Percentiles rank a stretch among this genome's conserved stretches.
Conservation (phyloP, 2,329 filamentous ascomycete species). For the Myrmaecium sp. region DNA sequence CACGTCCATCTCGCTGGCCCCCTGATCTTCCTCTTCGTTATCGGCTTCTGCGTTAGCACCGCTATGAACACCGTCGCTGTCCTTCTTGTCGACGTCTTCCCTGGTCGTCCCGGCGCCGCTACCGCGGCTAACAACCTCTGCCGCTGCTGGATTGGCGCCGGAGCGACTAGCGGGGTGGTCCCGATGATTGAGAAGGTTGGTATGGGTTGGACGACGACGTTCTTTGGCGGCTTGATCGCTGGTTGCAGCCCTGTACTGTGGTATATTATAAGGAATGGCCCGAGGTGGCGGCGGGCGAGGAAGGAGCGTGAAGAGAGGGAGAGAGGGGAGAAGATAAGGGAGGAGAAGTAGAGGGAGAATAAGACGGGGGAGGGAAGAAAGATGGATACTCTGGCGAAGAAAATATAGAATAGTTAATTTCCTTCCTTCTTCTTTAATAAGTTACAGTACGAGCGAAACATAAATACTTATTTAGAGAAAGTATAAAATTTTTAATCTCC, state of each 20-base stretch:
- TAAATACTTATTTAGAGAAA: too few relatives aligned
- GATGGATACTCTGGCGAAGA: not conserved
- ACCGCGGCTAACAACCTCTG: constrained; percentile 22
- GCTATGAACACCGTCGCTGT: constrained; percentile 27
- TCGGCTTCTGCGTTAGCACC: constrained; percentile 39
- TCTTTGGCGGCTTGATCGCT: constrained; percentile 22
- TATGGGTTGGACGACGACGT: constrained; percentile 21
- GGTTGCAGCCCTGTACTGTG: constrained; percentile 20
- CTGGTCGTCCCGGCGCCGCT: constrained; percentile 21
- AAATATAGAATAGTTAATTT: not conserved
- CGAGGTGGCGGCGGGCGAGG: constrained; percentile 22
- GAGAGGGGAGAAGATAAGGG: constrained; percentile 12
- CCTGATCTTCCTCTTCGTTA: constrained; percentile 33
- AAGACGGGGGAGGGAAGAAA: not conserved
- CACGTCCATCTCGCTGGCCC: constrained; percentile 22
- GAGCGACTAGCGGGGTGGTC: constrained; percentile 12
- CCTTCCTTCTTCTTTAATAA: not conserved
- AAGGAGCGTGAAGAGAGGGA: constrained; percentile 13
- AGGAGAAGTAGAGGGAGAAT: constrained; percentile 5
- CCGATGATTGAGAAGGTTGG: constrained; percentile 16
- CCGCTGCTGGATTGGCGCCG: constrained; percentile 18
- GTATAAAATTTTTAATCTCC: too few relatives aligned
- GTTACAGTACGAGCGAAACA: too few relatives aligned
- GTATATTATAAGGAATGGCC: constrained; percentile 20
- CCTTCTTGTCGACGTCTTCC: constrained; percentile 27